Percentiles rank a stretch among this genome's conserved stretches.
Evolutionary conservation across 1,139 yeast genomes (phyloP).

Genomic region (Candida albicans): DNA sequence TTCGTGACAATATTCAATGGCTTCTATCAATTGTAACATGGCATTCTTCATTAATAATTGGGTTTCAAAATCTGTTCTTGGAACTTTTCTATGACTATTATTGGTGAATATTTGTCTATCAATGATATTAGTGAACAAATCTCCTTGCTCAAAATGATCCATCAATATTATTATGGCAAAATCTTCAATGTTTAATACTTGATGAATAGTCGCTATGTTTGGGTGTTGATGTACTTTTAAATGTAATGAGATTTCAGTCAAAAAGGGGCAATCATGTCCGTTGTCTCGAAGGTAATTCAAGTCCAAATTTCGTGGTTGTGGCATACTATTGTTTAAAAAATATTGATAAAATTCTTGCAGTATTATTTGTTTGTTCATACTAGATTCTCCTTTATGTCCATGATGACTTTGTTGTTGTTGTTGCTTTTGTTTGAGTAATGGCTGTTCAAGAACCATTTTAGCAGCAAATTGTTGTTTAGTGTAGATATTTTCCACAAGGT

Average conservation of each 20-base stretch:
- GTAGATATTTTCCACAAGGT: constrained; percentile 58
- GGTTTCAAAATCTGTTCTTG: constrained; percentile 10
- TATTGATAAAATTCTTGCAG: constrained; percentile 31
- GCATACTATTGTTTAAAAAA: constrained; percentile 22
- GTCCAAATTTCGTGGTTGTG: constrained; percentile 29
- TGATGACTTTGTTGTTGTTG: constrained; percentile 25
- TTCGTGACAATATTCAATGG: constrained; percentile 66
- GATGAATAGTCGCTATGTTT: constrained; percentile 71
- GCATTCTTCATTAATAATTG: constrained; percentile 61
- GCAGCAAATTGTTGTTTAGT: constrained; percentile 63
- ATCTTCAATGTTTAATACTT: constrained; percentile 59
- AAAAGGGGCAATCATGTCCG: constrained; percentile 46
- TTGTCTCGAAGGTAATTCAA: constrained; percentile 43
- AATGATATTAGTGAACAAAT: constrained; percentile 77
- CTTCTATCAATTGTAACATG: constrained; percentile 74
- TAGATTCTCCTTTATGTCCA: too few species aligned
- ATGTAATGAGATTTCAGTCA: constrained; percentile 74
- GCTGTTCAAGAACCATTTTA: constrained; percentile 63
- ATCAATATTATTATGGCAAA: constrained; percentile 62
- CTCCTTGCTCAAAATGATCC: constrained; percentile 85
- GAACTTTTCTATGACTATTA: constrained; percentile 24
- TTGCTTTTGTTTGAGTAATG: constrained; percentile 17
- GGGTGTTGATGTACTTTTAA: constrained; percentile 75
- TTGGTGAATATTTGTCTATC: constrained; percentile 58
- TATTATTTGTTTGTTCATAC: constrained; percentile 27